Evolutionary conservation across 345 rosid species (phyloP), one percentile per base, ranked within the genome.

Genomic region (Euclidium syriacum): DNA sequence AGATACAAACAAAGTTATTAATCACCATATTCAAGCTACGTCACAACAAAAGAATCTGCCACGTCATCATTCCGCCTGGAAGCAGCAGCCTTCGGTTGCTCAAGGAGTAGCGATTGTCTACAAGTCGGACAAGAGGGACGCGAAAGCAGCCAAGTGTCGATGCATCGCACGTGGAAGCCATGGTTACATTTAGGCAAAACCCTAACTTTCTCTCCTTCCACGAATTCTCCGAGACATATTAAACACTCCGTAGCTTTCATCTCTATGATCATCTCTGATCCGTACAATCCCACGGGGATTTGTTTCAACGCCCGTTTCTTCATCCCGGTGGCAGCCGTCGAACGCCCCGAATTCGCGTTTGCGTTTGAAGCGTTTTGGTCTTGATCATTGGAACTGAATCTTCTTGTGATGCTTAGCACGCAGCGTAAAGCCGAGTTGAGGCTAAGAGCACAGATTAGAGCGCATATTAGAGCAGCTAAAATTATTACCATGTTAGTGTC

Each of bases 401-500:
- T 69, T 58, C 85, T 56, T 65, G 87, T 78, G 41, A 85, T 75
- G 18, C 87, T 75, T 40, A 83, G 68, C 23, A 82, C 78, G 30
- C 89, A 83, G 16, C 89, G 75, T 8, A 83, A 77, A 5, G 81
- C 84, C 2, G 87, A 81, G 55, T 86, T 86, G 15, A 86, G 62
- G 18, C 94, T 85, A 4, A 86, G 71, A 48, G 89, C 89, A 56
- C 87, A 81, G 24, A 86, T 80, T 46, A 86, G 58, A 5, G 89
- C 89, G 10, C 89, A 83, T 26, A 86, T 78, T 58, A 86, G 52
- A 47, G 87, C 89, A 22, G 89, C 85, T 19, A 86, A 77, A 30
- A 83, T 86, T 38, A 86, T 81, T 61, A 86, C 89, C 89, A 86
- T 83, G 77, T 83, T 86, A 27, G 89, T 81, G 67, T 86, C 89